Evolutionary conservation across 2,329 filamentous ascomycete genomes (phyloP), one percentile per base, ranked within the genome.

Genomic region (Diaporthe capsici): DNA sequence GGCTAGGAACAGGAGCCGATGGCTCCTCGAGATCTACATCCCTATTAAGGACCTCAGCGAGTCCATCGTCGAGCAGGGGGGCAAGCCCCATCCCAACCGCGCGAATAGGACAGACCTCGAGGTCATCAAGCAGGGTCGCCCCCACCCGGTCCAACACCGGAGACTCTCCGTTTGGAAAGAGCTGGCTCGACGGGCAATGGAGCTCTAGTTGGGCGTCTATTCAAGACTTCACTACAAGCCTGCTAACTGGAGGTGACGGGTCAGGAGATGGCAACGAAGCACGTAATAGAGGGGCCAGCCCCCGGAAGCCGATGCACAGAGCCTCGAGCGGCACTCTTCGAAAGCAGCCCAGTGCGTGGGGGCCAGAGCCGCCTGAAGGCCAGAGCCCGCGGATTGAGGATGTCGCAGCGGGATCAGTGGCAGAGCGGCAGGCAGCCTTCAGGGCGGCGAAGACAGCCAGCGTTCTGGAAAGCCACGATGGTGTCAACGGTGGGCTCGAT

Each of bases 391-490:
- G 82, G 7, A 80, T 87, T 37, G 82, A 85, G 51, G 87, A 90
- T 73, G 88, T 92, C 68, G 90, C 88, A 0, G 86, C 87, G 17
- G 91, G 90, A 12, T 90, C 89, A 55, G 81, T 87, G 37, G 87
- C 85, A 4, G 86, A 90, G 75, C 86, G 90, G 73, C 88, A 92
- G 49, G 86, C 88, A 13, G 87, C 87, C 39, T 82, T 92, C 68
- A 90, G 86, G 78, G 88, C 90, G 25, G 88, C 88, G 75, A 90
- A 87, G 80, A 91, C 86, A 57, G 90, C 89, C 34, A 91, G 89
- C 77, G 86, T 93, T 4, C 81, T 93, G 58, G 90, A 93, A 80
- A 91, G 89, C 73, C 87, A 92, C 72, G 89, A 91, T 9, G 89
- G 90, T 22, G 89, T 90, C 49, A 91, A 91, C 76, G 90, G 89